These are phyloP conservation scores for Cerrena zonata DNA, from an alignment of 1,284 basidiomycete genomes.

Conservation along the genomic window DNA sequence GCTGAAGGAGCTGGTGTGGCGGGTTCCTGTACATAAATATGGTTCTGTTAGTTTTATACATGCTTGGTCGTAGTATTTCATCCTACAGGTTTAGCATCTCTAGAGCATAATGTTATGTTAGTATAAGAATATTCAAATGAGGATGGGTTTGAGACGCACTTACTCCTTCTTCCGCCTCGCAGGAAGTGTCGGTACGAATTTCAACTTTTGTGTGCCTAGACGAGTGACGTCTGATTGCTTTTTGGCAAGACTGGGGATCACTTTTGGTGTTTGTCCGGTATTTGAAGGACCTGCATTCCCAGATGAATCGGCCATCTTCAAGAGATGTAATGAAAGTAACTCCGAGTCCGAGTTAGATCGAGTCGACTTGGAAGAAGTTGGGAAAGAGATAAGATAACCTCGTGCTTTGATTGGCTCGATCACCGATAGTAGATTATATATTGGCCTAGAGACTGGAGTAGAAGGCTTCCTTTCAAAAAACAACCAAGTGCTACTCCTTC, in stretches of 20 bases:
- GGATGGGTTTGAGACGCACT: constrained; percentile 29
- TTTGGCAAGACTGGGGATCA: constrained; percentile 69
- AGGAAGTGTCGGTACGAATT: constrained; percentile 73
- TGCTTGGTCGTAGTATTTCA: background rate
- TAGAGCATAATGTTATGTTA: constrained; percentile 9
- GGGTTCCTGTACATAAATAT: constrained; percentile 42
- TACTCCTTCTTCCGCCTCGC: constrained; percentile 70
- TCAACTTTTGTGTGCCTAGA: constrained; percentile 67
- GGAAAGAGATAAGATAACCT: constrained; percentile 2
- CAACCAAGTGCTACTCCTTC: too few relatives aligned
- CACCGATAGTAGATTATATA: too few relatives aligned
- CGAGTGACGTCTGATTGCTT: constrained; percentile 65
- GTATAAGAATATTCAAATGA: background rate
- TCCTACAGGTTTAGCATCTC: constrained; percentile 41
- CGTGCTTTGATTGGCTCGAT: background rate
- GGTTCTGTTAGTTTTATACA: constrained; percentile 3
- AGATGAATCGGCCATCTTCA: constrained; percentile 22
- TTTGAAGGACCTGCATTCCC: constrained; percentile 19
- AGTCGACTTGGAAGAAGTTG: background rate
- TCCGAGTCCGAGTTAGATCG: background rate
- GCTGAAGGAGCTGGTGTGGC: constrained; percentile 9
- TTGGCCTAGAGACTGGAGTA: too few relatives aligned
- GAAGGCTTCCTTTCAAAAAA: too few relatives aligned
- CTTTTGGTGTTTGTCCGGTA: constrained; percentile 35
- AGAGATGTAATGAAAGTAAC: background rate